These are phyloP conservation scores for Aspergillus sojae DNA, from an alignment of 2,329 filamentous ascomycete species.

Conservation along the genomic window DNA sequence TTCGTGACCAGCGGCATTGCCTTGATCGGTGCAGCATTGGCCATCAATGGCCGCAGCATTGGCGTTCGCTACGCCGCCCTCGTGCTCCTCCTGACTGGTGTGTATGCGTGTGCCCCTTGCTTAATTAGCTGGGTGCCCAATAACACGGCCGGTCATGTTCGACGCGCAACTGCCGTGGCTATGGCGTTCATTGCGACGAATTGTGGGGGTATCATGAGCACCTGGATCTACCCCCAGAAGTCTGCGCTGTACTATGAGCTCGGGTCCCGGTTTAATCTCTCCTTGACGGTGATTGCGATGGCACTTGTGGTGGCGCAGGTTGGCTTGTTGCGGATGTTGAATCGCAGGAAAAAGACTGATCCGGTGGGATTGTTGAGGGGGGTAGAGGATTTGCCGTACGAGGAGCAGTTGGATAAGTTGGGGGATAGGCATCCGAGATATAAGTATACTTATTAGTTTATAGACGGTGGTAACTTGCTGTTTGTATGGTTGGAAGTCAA, in stretches of 20 bases:
- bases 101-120: constrained; percentile 15
- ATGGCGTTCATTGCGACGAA: constrained; percentile 16
- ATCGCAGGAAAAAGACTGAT: constrained; percentile 8
- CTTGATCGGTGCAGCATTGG: constrained; percentile 15
- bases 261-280: constrained; percentile 12
- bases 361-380: constrained; percentile 6
- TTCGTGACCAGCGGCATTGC: constrained; percentile 20
- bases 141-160: constrained; percentile 13
- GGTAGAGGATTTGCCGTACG: constrained; percentile 6
- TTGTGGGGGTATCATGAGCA: constrained; percentile 14
- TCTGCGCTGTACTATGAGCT: constrained; percentile 15
- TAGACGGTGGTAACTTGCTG: background rate
- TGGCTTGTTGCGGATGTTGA: constrained; percentile 8
- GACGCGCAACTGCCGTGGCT: constrained; percentile 10
- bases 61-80: constrained; percentile 14
- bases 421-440: constrained; percentile 19
- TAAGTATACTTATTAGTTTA: constrained; percentile 17
- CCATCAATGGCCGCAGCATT: constrained; percentile 1
- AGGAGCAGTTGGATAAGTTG: constrained; percentile 15
- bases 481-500: no score
- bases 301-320: constrained; percentile 12
- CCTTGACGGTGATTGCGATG: constrained; percentile 11
- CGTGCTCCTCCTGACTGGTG: constrained; percentile 12
- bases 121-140: constrained; percentile 19
- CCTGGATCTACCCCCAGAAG: constrained; percentile 17